Evolutionary conservation across 2,329 filamentous ascomycete genomes (phyloP), one percentile per base, ranked within the genome.

Genomic region (Penicillium olsonii): DNA sequence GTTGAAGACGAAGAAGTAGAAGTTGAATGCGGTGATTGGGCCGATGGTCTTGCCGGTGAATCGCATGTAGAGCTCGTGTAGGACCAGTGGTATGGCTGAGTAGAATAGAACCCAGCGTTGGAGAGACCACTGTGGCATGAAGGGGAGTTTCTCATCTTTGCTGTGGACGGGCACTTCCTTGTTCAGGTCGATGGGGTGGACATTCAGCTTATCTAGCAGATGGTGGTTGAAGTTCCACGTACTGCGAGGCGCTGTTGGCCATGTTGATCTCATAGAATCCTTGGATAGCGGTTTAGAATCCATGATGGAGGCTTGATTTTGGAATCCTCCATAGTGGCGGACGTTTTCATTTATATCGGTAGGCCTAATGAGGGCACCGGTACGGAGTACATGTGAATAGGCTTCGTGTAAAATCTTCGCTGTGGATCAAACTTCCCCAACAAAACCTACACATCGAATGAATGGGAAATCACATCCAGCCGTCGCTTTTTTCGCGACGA

Each of bases 31-130:
- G 2, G 58, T 62, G 24, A 69, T 53, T 2, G 62, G 57, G 15
- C 62, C 58, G 1, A 75, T 39, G 17, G 65, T 67, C 22, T 59
- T 55, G 22, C 68, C 64, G 2, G 66, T 67, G 22, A 54, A 58
- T n/a, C 49, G 58, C 49, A 52, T 59, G 38, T 65, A 73, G 15
- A 59, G 45, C 52, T 76, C 68, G 20, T 77, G 74, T 0, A 74
- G 37, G 29, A 65, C 47, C 9, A 77, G 54, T 1, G 74, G 73
- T 5, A 73, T 55, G 2, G 63, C 53, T 0, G 73, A 65, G 49
- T 77, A 70, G 12, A 68, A 58, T 1, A 77, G 47, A 0, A 76
- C 67, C 72, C 73, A 77, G 5, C 63, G 56, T 43, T 75, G 71
- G 3, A 65, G 55, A 17, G 66, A 64, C 56, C 58, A 66, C 24